Conservation (phyloP, 306 rosid genomes). For the Dalbergia cultrata region DNA sequence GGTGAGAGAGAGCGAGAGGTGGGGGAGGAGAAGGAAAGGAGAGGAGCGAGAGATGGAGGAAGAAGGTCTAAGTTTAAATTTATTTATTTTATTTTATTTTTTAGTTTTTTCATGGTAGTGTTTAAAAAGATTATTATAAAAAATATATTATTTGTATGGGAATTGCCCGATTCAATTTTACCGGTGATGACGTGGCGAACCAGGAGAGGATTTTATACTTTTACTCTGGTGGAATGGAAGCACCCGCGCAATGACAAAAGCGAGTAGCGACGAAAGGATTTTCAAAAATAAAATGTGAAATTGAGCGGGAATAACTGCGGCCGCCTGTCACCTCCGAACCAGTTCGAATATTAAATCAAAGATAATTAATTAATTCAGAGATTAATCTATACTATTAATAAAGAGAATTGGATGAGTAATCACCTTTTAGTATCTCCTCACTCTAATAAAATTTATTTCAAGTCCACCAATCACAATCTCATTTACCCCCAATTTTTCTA, state of each 20-base stretch:
- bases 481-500: no score
- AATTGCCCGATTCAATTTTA: conserved; percentile 26
- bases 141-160: background rate
- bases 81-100: background rate
- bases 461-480: no score
- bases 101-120: background rate
- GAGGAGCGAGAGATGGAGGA: conserved; percentile 27
- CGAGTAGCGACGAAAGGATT: conserved; percentile 19
- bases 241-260: conserved; percentile 51
- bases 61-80: conserved; percentile 49
- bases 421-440: no score
- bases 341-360: background rate
- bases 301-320: conserved; percentile 91
- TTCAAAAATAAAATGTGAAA: conserved; percentile 53
- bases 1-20: conserved; percentile 38
- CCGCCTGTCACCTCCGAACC: conserved; percentile 39
- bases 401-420: no score
- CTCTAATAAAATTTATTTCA: no score
- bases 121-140: background rate
- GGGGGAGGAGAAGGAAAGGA: background rate
- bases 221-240: conserved; percentile 47
- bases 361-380: no score
- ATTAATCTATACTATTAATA: no score
- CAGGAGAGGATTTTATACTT: conserved; percentile 9
- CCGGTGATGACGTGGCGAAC: conserved; percentile 57